Evolutionary conservation across 345 rosid species (phyloP), one percentile per base, ranked within the genome.

Genomic region (Lenwebbia sp.): DNA sequence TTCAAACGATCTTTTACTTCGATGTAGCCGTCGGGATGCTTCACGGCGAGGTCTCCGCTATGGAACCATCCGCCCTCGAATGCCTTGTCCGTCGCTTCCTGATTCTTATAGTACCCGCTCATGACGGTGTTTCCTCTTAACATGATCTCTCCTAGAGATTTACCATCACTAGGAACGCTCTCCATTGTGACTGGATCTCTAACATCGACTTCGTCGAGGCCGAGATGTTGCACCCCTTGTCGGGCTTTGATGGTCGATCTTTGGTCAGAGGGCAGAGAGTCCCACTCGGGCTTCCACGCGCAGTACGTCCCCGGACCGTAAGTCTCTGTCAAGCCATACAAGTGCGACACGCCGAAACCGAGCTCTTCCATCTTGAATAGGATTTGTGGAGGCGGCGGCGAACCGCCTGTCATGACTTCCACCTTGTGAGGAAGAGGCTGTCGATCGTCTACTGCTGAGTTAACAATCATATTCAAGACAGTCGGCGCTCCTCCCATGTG

Each of bases 401-500:
- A 89, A 5, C 95, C 99, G 1, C 96, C 98, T 0, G 98, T 93
- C 89, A 88, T 83, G 3, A 95, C 84, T 15, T 90, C 91, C 51
- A 96, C 98, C 81, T 70, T 90, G 65, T 87, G 93, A 47, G 95
- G 91, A 54, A 94, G 91, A 10, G 90, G 90, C 82, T 54, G 89
- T 41, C 12, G 91, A 50, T 92, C 95, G 1, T 85, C 56, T 15
- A 25, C 88, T 0, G 86, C 86, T 23, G 96, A 90, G 88, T 94
- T 95, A 84, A 94, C 94, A 81, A 96, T 94, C 96, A 92, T 94
- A 93, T 90, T 95, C 56, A 96, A 86, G 21, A 96, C 95, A 0
- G 98, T 93, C 19, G 99, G 98, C 19, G 97, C 98, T 50, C 94
- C 99, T 57, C 94, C 94, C 96, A 96, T 93, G 86, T 96, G 95